Evolutionary conservation across 257 asterid genomes (phyloP).

Genomic region (Nicotiana paniculata): DNA sequence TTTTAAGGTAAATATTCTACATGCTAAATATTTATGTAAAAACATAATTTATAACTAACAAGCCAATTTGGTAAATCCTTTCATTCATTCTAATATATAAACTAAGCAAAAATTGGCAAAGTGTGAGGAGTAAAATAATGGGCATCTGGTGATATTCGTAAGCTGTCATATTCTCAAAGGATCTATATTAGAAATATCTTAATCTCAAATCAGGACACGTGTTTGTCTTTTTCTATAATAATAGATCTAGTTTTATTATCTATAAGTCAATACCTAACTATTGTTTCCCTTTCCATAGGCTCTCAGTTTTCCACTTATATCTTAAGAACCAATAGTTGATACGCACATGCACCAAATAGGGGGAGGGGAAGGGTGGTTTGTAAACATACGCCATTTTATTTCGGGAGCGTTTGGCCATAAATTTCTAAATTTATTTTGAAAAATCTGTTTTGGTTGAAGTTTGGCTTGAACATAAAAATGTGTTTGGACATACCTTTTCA

Average conservation of each 20-base stretch:
- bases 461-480: too few relatives aligned
- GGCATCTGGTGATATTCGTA: background rate
- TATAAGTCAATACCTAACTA: slow-evolving; percentile 16
- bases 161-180: slow-evolving; percentile 13
- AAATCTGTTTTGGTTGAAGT: too few relatives aligned
- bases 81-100: background rate
- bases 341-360: background rate
- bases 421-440: too few relatives aligned
- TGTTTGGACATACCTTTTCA: too few relatives aligned
- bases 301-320: slow-evolving; percentile 11
- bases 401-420: too few relatives aligned
- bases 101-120: background rate
- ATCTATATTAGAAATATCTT: slow-evolving; percentile 2
- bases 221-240: background rate
- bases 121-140: background rate
- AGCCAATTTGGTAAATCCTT: background rate
- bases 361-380: background rate
- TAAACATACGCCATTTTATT: too few relatives aligned
- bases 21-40: too few relatives aligned
- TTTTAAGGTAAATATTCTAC: background rate
- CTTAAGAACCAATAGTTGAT: background rate
- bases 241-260: background rate
- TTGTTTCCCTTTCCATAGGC: slow-evolving; percentile 1
- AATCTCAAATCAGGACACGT: background rate
- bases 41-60: background rate